Base-by-base conservation (phyloP, 2,329 filamentous ascomycete species). In the Mycocentrospora acerina region DNA sequence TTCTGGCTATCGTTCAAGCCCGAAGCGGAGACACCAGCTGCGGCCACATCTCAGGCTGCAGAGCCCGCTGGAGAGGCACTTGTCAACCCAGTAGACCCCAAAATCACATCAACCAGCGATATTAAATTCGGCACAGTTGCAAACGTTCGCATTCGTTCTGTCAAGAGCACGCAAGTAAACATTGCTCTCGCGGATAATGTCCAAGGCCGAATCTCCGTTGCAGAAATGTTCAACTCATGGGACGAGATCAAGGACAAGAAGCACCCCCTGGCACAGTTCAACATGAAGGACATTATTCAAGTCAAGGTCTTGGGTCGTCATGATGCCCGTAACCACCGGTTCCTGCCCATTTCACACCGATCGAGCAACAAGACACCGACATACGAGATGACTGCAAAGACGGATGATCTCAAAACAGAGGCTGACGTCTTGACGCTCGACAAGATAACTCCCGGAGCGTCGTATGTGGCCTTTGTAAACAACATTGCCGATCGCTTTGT, bases 91-190 rank as follows among this genome's bases (percentile, higher is more conserved):
- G 70, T 90, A 6, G 88, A 94, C 55, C 71, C 77, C 7, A 74
- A 71, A 4, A 75, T 88, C 42, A 74, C 71, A 24, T 78, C 81
- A 6, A 73, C 85, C n/a, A 81, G 83, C 30, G 88, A 95, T 51
- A 78, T 95, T 32, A 73, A 74, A 1, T 74, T 89, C 19, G 91
- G 91, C 36, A 85, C 78, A 50, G 64, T 86, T 31, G 82, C 83
- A 7, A 89, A 87, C 60, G 91, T 87, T 26, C 85, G 79, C 53
- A 80, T 98, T 29, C 79, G 80, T n/a, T 88, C 88, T 0, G 74
- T 96, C 60, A 95, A 95, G 68, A 84, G 85, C 32, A 96, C 91
- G 0, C 93, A 98, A 64, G 74, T 97, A 38, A 97, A 97, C 53
- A 89, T 98, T 5, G 81, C 87, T 51, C 77, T 97, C 34, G 85